A percentile compares a stretch with the other conserved stretches of the same genome.
phyloP scores from a whole-genome alignment of 495 filamentous ascomycete genomes.

The Evernia prunastri region DNA sequence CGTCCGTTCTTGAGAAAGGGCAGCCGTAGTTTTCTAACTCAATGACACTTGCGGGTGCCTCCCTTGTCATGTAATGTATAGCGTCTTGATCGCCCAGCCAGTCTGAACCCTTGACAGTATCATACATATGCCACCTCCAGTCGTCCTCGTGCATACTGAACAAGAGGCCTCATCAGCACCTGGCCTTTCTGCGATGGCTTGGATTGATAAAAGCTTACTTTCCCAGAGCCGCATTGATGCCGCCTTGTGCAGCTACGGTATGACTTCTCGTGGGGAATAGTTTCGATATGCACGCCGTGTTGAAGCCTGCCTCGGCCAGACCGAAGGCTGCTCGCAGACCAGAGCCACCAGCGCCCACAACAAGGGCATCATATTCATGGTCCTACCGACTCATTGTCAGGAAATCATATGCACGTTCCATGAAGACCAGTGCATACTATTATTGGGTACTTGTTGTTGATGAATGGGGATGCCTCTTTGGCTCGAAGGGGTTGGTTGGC shows the following conservation, averaged over 20 bases:
- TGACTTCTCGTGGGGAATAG: conserved; percentile 94
- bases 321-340: conserved; percentile 94
- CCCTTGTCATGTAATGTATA: conserved; percentile 98
- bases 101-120: conserved; percentile 97
- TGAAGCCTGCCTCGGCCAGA: conserved; percentile 94
- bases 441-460: conserved; percentile 82
- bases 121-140: conserved; percentile 99
- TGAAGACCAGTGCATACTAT: conserved; percentile 56
- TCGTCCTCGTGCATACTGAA: conserved; percentile 76
- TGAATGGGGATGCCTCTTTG: conserved; percentile 78
- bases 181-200: neutral
- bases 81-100: conserved; percentile 99
- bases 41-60: conserved; percentile 84
- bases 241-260: conserved; percentile 90
- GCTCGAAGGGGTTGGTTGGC: conserved; percentile 77
- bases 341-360: conserved; percentile 89
- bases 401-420: neutral
- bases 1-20: conserved; percentile 95
- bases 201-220: conserved; percentile 47
- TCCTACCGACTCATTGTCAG: conserved; percentile 40
- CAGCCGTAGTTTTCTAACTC: conserved; percentile 97
- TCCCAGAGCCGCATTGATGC: conserved; percentile 93
- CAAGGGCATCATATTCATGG: conserved; percentile 80
- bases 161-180: conserved; percentile 5
- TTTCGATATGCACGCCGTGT: conserved; percentile 97